phyloP scores from a whole-genome alignment of 1,139 yeast species.

The Saccharomyces hybrid region DNA sequence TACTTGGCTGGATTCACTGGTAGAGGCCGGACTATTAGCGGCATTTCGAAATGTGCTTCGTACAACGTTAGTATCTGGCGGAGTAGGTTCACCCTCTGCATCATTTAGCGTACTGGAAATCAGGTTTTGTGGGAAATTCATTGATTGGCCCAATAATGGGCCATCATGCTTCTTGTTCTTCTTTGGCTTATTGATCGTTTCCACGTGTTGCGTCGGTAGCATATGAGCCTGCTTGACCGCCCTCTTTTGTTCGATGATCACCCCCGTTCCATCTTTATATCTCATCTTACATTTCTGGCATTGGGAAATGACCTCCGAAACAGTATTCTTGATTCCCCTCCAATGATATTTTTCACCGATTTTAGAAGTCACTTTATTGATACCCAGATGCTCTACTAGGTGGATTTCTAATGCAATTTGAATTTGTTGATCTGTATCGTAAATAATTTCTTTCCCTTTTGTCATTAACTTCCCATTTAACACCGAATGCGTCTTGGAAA shows the following conservation, averaged over 20 bases:
- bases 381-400: constrained; percentile 70
- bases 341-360: constrained; percentile 81
- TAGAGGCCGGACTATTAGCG: neutral
- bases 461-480: constrained; percentile 66
- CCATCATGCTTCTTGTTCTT: constrained; percentile 1
- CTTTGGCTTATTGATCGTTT: constrained; percentile 5
- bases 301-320: constrained; percentile 65
- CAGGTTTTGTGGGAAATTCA: neutral
- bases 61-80: constrained; percentile 8
- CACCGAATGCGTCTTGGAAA: constrained; percentile 70
- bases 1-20: neutral
- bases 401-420: constrained; percentile 71
- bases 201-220: constrained; percentile 18
- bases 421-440: constrained; percentile 66
- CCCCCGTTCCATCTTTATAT: constrained; percentile 28
- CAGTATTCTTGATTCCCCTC: constrained; percentile 86
- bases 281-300: constrained; percentile 67
- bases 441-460: constrained; percentile 74
- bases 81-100: constrained; percentile 8
- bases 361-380: constrained; percentile 73
- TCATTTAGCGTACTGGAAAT: neutral
- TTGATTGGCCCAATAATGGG: constrained; percentile 1
- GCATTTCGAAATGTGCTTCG: neutral
- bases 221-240: constrained; percentile 28
- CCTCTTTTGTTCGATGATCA: constrained; percentile 22